Conservation (phyloP, 352 stramenopile species). For the Globisporangium nagaii region DNA sequence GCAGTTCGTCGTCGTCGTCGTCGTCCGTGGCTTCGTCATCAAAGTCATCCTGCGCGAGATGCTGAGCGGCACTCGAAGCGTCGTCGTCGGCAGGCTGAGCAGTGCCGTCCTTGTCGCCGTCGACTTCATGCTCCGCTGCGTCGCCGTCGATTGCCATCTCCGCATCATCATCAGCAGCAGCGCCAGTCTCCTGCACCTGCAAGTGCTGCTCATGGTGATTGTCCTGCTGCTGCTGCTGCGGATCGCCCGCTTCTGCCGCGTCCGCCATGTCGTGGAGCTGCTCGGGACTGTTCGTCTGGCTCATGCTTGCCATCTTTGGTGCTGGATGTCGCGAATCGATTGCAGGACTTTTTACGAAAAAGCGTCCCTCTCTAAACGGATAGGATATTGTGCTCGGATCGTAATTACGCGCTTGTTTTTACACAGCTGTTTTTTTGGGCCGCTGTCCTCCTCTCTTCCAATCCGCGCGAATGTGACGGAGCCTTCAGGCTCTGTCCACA, state of each 20-base stretch:
- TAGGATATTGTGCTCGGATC: background rate
- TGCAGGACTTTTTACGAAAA: background rate
- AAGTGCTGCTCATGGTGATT: background rate
- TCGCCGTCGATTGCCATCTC: too few species aligned
- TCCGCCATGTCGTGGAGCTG: slow-evolving; percentile 1
- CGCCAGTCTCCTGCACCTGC: background rate
- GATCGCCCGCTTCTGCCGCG: background rate
- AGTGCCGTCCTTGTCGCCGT: too few species aligned
- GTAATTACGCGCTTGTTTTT: slow-evolving; percentile 4
- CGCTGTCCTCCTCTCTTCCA: slow-evolving; percentile 2
- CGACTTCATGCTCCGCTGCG: background rate
- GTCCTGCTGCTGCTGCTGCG: background rate
- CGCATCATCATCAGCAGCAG: background rate
- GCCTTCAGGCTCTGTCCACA: background rate
- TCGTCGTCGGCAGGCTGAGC: too few species aligned
- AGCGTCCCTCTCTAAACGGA: background rate
- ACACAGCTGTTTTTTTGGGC: background rate
- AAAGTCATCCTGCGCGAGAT: background rate
- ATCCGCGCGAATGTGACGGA: background rate
- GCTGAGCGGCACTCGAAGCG: background rate
- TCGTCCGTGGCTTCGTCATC: background rate
- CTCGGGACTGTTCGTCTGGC: slow-evolving; percentile 1
- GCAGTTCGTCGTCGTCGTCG: background rate
- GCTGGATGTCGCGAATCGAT: background rate
- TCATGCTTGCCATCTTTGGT: background rate